phyloP scores from a whole-genome alignment of 2,329 filamentous ascomycete species.

The Colletotrichum horii region DNA sequence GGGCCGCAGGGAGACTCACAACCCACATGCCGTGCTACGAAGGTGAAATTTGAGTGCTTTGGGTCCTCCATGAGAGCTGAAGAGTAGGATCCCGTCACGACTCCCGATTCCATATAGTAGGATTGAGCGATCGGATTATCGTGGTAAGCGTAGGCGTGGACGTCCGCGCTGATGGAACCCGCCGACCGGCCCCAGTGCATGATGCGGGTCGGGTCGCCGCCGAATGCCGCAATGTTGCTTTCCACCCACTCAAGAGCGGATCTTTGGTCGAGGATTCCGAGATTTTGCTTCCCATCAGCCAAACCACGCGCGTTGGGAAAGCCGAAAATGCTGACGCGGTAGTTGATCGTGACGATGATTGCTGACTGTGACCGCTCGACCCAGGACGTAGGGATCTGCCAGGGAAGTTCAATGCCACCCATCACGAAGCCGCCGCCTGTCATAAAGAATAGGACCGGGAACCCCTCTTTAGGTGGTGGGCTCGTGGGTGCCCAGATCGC shows the following conservation, averaged over 20 bases:
- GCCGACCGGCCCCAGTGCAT: conserved; percentile 53
- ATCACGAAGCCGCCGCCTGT: conserved; percentile 51
- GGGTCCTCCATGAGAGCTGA: conserved; percentile 30
- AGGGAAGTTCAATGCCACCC: conserved; percentile 49
- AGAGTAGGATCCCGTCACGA: conserved; percentile 27
- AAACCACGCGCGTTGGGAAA: conserved; percentile 22
- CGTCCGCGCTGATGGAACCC: conserved; percentile 44
- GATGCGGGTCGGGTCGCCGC: conserved; percentile 33
- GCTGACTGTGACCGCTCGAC: conserved; percentile 43
- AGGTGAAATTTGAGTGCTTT: conserved; percentile 36
- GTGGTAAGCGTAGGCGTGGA: conserved; percentile 48
- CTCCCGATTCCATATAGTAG: conserved; percentile 46
- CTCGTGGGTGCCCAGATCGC: conserved; percentile 45
- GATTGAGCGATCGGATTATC: conserved; percentile 49
- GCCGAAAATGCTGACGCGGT: conserved; percentile 23
- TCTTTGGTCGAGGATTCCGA: conserved; percentile 22
- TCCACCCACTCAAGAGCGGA: conserved; percentile 23
- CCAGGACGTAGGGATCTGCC: conserved; percentile 49
- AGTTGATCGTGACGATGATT: conserved; percentile 24
- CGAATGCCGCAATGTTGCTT: conserved; percentile 18
- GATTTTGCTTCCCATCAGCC: conserved; percentile 14
- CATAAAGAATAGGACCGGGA: conserved; percentile 52
- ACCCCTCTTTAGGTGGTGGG: conserved; percentile 26
- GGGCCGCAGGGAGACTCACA: conserved; percentile 31
- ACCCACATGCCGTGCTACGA: conserved; percentile 36